phyloP scores from a whole-genome alignment of 75 land plant species.

The Picea glauca region DNA sequence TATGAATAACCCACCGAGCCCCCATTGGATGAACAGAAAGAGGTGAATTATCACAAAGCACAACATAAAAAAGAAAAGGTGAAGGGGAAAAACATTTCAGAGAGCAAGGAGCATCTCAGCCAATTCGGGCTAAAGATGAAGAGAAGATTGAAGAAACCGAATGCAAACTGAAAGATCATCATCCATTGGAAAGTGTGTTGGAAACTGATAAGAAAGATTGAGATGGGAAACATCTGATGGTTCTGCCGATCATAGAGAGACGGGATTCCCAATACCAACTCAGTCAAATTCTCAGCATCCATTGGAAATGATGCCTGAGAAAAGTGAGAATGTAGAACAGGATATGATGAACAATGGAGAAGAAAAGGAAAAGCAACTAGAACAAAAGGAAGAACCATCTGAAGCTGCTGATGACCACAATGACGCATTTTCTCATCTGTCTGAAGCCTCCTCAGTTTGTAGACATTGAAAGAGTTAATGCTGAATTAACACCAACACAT shows the following conservation, averaged over 20 bases:
- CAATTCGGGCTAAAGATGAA: not conserved
- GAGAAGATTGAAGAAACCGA: not conserved
- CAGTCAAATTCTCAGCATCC: not conserved
- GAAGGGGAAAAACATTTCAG: not conserved
- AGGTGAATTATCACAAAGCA: not conserved
- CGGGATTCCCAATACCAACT: not conserved
- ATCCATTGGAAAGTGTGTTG: too few species aligned
- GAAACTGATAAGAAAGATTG: too few species aligned
- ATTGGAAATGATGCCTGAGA: not conserved
- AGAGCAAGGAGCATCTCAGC: not conserved
- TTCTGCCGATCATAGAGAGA: not conserved
- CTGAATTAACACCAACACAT: not conserved
- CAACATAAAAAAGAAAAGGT: not conserved
- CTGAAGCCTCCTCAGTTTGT: not conserved
- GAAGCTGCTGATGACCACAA: not conserved
- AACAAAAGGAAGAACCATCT: not conserved
- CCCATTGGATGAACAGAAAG: not conserved
- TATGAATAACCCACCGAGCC: not conserved
- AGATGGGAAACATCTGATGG: not conserved
- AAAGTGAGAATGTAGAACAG: not conserved
- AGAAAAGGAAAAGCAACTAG: not conserved
- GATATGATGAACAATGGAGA: not conserved
- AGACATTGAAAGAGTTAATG: not conserved
- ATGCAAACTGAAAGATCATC: too few species aligned
- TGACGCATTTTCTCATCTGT: not conserved